Conservation (phyloP, 2,329 filamentous ascomycete species). For the Camillea tinctor region DNA sequence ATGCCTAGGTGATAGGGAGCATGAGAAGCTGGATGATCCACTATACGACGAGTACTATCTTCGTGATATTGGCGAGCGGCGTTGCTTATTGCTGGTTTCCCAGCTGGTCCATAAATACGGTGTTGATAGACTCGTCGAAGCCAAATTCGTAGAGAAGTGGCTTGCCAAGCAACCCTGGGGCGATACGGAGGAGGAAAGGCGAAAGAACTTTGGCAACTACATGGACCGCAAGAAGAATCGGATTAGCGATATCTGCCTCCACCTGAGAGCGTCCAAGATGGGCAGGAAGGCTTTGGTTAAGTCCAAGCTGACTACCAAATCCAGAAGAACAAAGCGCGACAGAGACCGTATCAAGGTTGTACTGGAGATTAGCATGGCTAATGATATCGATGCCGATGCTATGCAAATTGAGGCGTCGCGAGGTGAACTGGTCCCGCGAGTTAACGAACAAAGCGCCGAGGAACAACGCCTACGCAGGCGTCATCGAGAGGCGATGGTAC, state of each 20-base stretch:
- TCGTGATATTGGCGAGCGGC: conserved; percentile 60
- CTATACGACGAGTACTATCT: conserved; percentile 63
- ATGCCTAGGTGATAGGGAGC: conserved; percentile 48
- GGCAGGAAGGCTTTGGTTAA: conserved; percentile 53
- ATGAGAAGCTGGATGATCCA: conserved; percentile 51
- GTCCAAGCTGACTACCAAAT: conserved; percentile 45
- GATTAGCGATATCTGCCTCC: conserved; percentile 52
- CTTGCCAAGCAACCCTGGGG: conserved; percentile 73
- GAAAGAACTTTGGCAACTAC: conserved; percentile 53
- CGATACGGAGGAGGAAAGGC: conserved; percentile 46
- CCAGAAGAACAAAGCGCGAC: conserved; percentile 23
- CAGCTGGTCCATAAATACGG: conserved; percentile 61
- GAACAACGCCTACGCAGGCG: conserved; percentile 73
- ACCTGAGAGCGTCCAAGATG: conserved; percentile 46
- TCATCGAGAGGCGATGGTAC: conserved; percentile 83
- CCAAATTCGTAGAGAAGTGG: conserved; percentile 70
- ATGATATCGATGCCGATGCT: conserved; percentile 29
- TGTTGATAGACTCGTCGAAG: conserved; percentile 56
- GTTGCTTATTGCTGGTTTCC: conserved; percentile 56
- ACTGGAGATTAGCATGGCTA: conserved; percentile 35
- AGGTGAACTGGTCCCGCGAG: conserved; percentile 35
- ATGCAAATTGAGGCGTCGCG: conserved; percentile 30
- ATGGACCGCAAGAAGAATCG: conserved; percentile 49
- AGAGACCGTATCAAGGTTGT: conserved; percentile 35
- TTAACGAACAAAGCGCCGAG: conserved; percentile 56